phyloP scores from a whole-genome alignment of 2,329 filamentous ascomycete species.

The Phaeophleospora eucalypticola region DNA sequence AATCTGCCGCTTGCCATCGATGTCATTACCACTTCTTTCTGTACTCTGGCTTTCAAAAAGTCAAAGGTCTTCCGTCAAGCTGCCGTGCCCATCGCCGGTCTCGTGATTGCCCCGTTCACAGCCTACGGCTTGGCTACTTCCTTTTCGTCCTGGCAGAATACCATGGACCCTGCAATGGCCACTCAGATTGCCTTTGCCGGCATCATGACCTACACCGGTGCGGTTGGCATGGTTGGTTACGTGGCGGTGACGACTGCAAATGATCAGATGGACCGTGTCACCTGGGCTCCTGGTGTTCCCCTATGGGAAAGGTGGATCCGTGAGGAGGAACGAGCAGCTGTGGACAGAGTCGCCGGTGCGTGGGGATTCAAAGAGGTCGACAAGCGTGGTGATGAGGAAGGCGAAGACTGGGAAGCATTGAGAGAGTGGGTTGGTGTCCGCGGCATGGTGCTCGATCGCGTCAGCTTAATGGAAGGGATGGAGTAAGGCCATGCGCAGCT shows the following conservation, averaged over 20 bases:
- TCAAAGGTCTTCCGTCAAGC: conserved; percentile 64
- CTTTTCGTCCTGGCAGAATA: conserved; percentile 62
- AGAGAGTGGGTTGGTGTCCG: conserved; percentile 77
- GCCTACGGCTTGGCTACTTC: conserved; percentile 68
- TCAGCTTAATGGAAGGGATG: conserved; percentile 92
- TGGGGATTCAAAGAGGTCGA: conserved; percentile 86
- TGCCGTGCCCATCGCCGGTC: conserved; percentile 55
- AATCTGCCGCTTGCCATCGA: conserved; percentile 74
- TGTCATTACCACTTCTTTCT: conserved; percentile 67
- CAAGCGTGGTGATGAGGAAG: conserved; percentile 84
- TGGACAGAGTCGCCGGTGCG: conserved; percentile 79
- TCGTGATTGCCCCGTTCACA: conserved; percentile 59
- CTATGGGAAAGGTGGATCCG: conserved; percentile 78
- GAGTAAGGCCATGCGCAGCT: conserved; percentile 43
- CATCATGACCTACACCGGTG: conserved; percentile 76
- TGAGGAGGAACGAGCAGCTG: conserved; percentile 82
- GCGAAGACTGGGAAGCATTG: conserved; percentile 81
- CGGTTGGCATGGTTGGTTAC: conserved; percentile 75
- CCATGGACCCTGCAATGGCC: conserved; percentile 71
- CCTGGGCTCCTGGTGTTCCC: conserved; percentile 79
- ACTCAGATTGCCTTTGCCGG: conserved; percentile 76
- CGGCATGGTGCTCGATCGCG: conserved; percentile 85
- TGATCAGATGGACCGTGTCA: conserved; percentile 91
- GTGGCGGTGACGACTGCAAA: conserved; percentile 83
- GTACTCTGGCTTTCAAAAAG: conserved; percentile 61